These are phyloP conservation scores for Trichoderma sp. DNA, from an alignment of 2,329 filamentous ascomycete species.

Conservation along the genomic window DNA sequence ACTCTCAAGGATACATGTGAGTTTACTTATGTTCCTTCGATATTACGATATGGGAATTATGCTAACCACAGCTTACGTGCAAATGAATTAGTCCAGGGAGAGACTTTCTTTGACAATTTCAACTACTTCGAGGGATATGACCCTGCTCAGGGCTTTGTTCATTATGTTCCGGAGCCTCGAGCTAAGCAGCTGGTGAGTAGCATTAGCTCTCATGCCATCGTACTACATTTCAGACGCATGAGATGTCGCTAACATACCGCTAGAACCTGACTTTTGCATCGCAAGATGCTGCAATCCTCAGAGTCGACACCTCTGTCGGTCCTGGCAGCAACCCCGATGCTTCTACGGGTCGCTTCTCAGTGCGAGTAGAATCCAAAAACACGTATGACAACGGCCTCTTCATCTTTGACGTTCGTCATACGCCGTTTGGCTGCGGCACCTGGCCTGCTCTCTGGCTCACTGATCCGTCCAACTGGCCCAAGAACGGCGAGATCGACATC, in stretches of 20 bases:
- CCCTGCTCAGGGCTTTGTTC: constrained; percentile 50
- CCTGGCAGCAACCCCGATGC: constrained; percentile 47
- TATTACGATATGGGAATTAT: not conserved
- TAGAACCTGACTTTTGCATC: constrained; percentile 63
- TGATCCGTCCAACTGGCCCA: constrained; percentile 59
- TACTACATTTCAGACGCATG: not conserved
- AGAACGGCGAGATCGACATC: constrained; percentile 62
- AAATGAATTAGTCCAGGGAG: constrained; percentile 41
- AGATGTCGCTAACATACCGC: not conserved
- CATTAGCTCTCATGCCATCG: not conserved
- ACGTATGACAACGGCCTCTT: constrained; percentile 63
- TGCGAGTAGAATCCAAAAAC: constrained; percentile 58
- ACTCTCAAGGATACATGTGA: constrained; percentile 48
- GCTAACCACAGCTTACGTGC: not conserved
- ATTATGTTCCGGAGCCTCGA: constrained; percentile 47
- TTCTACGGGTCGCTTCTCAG: constrained; percentile 58
- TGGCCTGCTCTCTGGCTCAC: constrained; percentile 67
- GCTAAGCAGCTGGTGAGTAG: constrained; percentile 42
- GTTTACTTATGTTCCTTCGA: constrained; percentile 22
- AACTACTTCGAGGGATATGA: constrained; percentile 51
- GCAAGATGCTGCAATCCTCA: constrained; percentile 50
- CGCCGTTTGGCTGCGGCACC: constrained; percentile 59
- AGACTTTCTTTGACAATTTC: constrained; percentile 54
- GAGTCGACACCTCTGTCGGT: constrained; percentile 58
- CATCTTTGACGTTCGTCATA: constrained; percentile 63